These are phyloP conservation scores for Heliamphora exappendiculata DNA, from an alignment of 148 eudicot species.

Conservation along the genomic window DNA sequence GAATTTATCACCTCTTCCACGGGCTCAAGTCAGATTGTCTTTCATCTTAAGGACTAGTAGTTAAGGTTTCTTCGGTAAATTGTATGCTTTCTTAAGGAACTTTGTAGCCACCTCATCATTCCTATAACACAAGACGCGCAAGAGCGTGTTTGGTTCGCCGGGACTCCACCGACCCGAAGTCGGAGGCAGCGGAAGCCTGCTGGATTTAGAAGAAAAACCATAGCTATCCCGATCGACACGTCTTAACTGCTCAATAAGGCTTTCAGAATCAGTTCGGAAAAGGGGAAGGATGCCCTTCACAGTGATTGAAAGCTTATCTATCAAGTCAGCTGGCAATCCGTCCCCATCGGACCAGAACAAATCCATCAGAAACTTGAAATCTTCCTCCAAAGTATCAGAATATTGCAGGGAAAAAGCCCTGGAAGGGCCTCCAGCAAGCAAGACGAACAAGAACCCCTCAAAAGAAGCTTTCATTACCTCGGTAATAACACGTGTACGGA, in stretches of 20 bases:
- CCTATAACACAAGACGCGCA: constrained; percentile 71
- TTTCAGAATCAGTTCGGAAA: constrained; percentile 36
- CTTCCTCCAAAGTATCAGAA: constrained; percentile 54
- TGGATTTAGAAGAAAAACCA: constrained; percentile 44
- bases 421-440: constrained; percentile 94
- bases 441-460: constrained; percentile 72
- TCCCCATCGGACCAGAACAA: constrained; percentile 91
- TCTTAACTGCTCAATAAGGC: constrained; percentile 60
- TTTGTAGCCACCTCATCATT: constrained; percentile 70
- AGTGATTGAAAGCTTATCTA: constrained; percentile 45
- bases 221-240: constrained; percentile 18
- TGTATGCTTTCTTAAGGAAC: constrained; percentile 70
- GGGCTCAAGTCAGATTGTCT: not conserved
- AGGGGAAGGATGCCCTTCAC: constrained; percentile 51
- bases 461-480: constrained; percentile 87
- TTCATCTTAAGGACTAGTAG: not conserved
- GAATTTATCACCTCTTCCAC: too few relatives aligned
- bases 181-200: constrained; percentile 63
- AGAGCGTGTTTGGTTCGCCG: constrained; percentile 64
- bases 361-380: constrained; percentile 59
- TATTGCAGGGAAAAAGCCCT: constrained; percentile 59
- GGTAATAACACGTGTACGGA: constrained; percentile 67
- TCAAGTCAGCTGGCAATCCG: constrained; percentile 72
- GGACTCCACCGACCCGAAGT: constrained; percentile 75
- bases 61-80: constrained; percentile 62